Base-by-base conservation (phyloP, 2,329 filamentous ascomycete genomes). In the Fusarium guadeloupense region DNA sequence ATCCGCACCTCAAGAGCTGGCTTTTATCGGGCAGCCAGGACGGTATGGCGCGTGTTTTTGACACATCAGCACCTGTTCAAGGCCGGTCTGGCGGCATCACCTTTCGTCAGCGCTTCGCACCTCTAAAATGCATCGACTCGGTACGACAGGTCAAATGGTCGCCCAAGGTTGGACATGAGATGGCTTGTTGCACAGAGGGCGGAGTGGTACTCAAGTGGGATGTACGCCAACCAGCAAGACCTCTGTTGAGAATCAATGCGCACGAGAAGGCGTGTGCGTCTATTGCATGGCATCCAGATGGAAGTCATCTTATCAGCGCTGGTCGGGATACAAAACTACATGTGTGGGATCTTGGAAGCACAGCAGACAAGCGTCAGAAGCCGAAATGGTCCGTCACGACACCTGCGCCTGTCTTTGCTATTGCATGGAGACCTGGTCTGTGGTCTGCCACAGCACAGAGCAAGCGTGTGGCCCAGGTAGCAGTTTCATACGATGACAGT, bases 261-360 rank as follows among this genome's bases (percentile, higher is more conserved):
- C 86, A 89, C 67, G 83, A 87, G 52, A 85, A 83, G 59, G 78
- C 83, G 0, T 86, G 85, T 66, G 79, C 83, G 3, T 80, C 85
- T 1, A 84, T 89, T 37, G 81, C 85, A 4, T 90, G 88, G 88
- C 88, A 90, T 63, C 84, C 85, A 0, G 87, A 90, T 68, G 88
- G 87, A 13, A 80, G 83, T n/a, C 86, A 90, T 65, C 74, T 89
- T 10, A 80, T 87, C 42, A 89, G 85, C 60, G 86, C 83, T 5
- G 86, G 87, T 7, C 77, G 82, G 62, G 88, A 90, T 69, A 81
- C 81, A 55, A 83, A 82, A 47, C 83, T 87, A 33, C 80, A 87
- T 65, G 83, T 89, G 6, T 90, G 88, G 88, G 86, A 90, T 66
- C 74, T 89, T 53, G 83, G 84, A 6, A 79, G 77, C 45, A 80